Evolutionary conservation across 257 asterid species (phyloP), one percentile per base, ranked within the genome.

Genomic region (Jacaranda mimosifolia): DNA sequence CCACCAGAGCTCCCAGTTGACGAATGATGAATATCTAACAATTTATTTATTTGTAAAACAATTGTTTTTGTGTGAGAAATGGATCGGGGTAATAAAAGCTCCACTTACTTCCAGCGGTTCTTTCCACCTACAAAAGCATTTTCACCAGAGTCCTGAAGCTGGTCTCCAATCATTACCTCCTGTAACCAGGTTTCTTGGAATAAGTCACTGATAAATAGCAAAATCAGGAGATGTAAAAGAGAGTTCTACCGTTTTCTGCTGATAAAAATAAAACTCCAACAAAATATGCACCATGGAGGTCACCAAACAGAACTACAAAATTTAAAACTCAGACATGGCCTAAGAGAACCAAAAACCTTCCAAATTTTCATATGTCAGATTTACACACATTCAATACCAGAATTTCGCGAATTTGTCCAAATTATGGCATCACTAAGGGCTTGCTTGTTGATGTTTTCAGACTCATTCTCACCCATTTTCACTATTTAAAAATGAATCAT

Each of bases 1-100:
- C 99, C 99, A 95, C 98, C 98, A 95, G 40, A 95, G 92, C 85
- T 93, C 99, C 98, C 99, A 95, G 81, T 95, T 95, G 73, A 95
- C 87, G 74, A 93, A 95, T 55, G 96, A 85, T 21, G 97, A 93
- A 63, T 93, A 95, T 77, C 98, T 94, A 88, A 67, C 5, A 32
- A 63, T 59, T 77, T 21, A 63, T 48, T 52, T 9, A 48, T 42
- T 70, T 9, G 62, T 48, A 32, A 35, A 43, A 42, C 39, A 73
- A 53, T 70, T 60, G 51, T 57, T 73, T 64, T 60, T 17, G 17
- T 72, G 56, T 8, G 58, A 74, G 73, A 75, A 66, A 56, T 42
- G 32, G 17, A 68, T 62, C 62, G 64, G 42, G n/a, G 17, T 36
- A 40, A 9, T 63, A 58, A 63, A 21, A 73, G 84, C 73, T 60